phyloP scores from a whole-genome alignment of 1,284 basidiomycete genomes.

The Grifola frondosa region DNA sequence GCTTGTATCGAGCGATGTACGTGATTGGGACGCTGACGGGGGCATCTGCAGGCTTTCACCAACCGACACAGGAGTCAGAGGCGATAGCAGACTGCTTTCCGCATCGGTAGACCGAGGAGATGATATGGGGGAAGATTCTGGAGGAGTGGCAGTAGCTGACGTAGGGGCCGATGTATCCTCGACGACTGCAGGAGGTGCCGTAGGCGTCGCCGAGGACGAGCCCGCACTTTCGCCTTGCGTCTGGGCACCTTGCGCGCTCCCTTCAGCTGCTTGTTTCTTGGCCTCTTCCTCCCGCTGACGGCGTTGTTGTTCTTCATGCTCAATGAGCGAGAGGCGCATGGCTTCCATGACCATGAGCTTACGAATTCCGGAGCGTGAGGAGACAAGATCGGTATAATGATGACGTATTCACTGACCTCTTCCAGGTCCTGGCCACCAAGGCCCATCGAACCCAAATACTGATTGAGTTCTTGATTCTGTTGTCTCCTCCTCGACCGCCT shows the following conservation, averaged over 20 bases:
- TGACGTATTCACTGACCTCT: slow-evolving; percentile 65
- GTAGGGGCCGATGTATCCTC: slow-evolving; percentile 1
- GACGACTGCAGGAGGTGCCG: slow-evolving; percentile 2
- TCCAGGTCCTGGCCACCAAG: slow-evolving; percentile 82
- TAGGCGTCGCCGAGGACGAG: slow-evolving; percentile 3
- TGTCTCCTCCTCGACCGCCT: slow-evolving; percentile 59
- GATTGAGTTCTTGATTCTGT: slow-evolving; percentile 51
- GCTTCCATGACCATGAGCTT: slow-evolving; percentile 99
- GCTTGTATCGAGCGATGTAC: background rate
- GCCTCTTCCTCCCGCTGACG: slow-evolving; percentile 62
- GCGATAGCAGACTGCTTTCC: background rate
- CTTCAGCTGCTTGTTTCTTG: slow-evolving; percentile 40
- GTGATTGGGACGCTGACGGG: slow-evolving; percentile 2
- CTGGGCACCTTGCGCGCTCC: background rate
- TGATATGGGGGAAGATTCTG: slow-evolving; percentile 1
- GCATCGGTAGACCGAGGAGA: slow-evolving; percentile 2
- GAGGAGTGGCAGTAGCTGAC: background rate
- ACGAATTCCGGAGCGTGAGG: slow-evolving; percentile 10
- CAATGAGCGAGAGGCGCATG: slow-evolving; percentile 91
- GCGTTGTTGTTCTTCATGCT: slow-evolving; percentile 82
- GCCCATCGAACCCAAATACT: slow-evolving; percentile 64
- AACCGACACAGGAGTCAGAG: background rate
- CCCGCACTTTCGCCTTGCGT: slow-evolving; percentile 12
- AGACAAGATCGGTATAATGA: background rate
- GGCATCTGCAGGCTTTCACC: slow-evolving; percentile 19